Conservation (phyloP, 768 basidiomycete species). For the Kwoniella dendrophila region DNA sequence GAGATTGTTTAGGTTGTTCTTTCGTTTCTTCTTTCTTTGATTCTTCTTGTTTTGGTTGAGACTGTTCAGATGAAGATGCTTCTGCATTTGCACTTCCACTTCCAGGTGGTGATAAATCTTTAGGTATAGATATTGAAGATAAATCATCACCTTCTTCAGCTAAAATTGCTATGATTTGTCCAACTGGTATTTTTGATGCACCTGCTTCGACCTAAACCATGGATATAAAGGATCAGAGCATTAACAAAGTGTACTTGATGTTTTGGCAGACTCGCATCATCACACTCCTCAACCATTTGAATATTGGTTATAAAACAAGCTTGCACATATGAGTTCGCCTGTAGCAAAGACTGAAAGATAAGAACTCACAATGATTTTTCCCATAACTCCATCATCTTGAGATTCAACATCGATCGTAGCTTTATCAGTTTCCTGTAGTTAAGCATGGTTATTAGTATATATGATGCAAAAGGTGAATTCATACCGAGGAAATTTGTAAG, state of each 20-base stretch:
- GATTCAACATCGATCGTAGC: conserved; percentile 58
- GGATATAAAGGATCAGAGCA: neutral
- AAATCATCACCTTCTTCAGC: conserved; percentile 97
- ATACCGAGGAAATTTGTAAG: neutral
- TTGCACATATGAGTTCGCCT: neutral
- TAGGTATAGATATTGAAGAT: conserved; percentile 69
- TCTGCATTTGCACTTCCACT: neutral
- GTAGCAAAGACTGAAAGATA: neutral
- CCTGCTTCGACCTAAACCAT: conserved; percentile 69
- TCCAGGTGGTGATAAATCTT: conserved; percentile 37
- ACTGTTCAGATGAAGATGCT: neutral
- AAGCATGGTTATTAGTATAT: too few relatives aligned
- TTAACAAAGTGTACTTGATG: too few relatives aligned
- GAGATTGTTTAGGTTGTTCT: neutral
- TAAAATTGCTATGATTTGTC: conserved; percentile 84
- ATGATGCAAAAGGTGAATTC: neutral
- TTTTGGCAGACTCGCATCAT: too few relatives aligned
- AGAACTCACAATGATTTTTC: conserved; percentile 55
- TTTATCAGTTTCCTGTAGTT: conserved; percentile 53
- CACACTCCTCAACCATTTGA: too few relatives aligned
- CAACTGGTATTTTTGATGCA: conserved; percentile 80
- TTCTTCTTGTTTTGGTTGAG: conserved; percentile 11
- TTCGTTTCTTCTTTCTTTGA: conserved; percentile 28
- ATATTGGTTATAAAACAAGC: too few relatives aligned
- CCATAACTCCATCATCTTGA: conserved; percentile 56